Evolutionary conservation across 495 filamentous ascomycete genomes (phyloP).

Genomic region (Lindgomyces ingoldianus): DNA sequence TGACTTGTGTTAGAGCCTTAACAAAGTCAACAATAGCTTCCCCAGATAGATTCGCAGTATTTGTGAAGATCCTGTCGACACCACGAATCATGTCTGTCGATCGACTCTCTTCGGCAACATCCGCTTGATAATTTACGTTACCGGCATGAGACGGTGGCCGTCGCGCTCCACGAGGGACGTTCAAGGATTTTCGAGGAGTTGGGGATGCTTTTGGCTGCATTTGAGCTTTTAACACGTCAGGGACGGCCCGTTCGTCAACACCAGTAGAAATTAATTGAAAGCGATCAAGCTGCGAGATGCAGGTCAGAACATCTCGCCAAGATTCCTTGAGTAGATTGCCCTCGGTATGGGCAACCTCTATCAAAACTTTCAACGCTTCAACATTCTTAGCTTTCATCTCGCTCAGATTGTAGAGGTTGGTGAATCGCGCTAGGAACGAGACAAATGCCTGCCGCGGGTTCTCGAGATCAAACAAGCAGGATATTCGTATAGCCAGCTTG

Average conservation of each 20-base stretch:
- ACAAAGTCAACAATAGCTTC: conserved; percentile 99
- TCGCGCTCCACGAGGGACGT: conserved; percentile 58
- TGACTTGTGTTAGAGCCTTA: conserved; percentile 87
- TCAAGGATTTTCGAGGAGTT: conserved; percentile 65
- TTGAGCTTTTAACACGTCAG: conserved; percentile 85
- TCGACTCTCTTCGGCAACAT: conserved; percentile 87
- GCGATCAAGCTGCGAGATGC: conserved; percentile 92
- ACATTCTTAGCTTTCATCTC: conserved; percentile 97
- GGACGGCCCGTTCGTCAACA: conserved; percentile 87
- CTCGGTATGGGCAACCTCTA: conserved; percentile 89
- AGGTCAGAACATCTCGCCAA: conserved; percentile 94
- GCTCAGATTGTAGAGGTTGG: conserved; percentile 89
- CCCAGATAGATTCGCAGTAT: conserved; percentile 87
- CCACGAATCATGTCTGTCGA: conserved; percentile 89
- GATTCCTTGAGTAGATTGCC: conserved; percentile 85
- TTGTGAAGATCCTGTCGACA: conserved; percentile 94
- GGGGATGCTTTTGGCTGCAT: conserved; percentile 59
- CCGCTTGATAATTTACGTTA: conserved; percentile 70
- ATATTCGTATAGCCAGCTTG: conserved; percentile 86
- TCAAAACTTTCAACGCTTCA: conserved; percentile 83
- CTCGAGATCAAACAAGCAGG: conserved; percentile 88
- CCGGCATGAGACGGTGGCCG: conserved; percentile 65
- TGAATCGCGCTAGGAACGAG: conserved; percentile 86
- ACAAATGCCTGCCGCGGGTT: conserved; percentile 93
- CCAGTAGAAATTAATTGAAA: conserved; percentile 93